phyloP scores from a whole-genome alignment of 2,329 filamentous ascomycete genomes.

The Epichloe brachyelytri region DNA sequence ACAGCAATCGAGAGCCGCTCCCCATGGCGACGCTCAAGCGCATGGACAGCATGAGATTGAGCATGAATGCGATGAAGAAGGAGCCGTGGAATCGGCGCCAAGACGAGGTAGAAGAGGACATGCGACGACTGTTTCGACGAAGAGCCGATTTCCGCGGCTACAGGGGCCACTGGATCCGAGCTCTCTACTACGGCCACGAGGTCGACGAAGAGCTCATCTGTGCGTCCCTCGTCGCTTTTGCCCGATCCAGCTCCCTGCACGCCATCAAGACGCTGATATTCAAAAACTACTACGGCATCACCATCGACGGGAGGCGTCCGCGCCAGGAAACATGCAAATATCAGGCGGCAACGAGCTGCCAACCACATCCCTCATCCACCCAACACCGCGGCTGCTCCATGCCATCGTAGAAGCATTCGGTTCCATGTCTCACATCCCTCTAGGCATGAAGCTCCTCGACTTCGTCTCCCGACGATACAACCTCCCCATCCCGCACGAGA shows the following conservation, averaged over 20 bases:
- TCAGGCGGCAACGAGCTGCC: conserved; percentile 27
- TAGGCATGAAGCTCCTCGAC: conserved; percentile 47
- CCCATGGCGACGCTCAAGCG: conserved; percentile 10
- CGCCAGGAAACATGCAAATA: conserved; percentile 11
- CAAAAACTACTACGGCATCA: conserved; percentile 18
- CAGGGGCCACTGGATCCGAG: conserved; percentile 16
- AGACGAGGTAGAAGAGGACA: conserved; percentile 12
- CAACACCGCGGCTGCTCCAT: conserved; percentile 45
- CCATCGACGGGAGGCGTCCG: conserved; percentile 9
- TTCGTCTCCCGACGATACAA: conserved; percentile 47
- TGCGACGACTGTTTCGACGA: conserved; percentile 14
- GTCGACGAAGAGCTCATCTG: conserved; percentile 28
- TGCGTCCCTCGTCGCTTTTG: conserved; percentile 28
- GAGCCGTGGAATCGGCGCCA: conserved; percentile 19
- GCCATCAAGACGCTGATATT: conserved; percentile 23
- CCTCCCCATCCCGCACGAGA: conserved; percentile 39
- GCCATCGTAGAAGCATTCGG: conserved; percentile 57
- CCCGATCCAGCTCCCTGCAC: conserved; percentile 22
- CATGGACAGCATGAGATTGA: conserved; percentile 19
- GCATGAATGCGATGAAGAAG: conserved; percentile 13
- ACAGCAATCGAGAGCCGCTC: conserved; percentile 11
- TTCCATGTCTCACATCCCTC: conserved; percentile 48
- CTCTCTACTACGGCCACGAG: conserved; percentile 14
- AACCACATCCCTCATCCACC: conserved; percentile 40
- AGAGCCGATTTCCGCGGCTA: conserved; percentile 15